phyloP scores from a whole-genome alignment of 345 rosid species.

The Ceriops zippeliana region DNA sequence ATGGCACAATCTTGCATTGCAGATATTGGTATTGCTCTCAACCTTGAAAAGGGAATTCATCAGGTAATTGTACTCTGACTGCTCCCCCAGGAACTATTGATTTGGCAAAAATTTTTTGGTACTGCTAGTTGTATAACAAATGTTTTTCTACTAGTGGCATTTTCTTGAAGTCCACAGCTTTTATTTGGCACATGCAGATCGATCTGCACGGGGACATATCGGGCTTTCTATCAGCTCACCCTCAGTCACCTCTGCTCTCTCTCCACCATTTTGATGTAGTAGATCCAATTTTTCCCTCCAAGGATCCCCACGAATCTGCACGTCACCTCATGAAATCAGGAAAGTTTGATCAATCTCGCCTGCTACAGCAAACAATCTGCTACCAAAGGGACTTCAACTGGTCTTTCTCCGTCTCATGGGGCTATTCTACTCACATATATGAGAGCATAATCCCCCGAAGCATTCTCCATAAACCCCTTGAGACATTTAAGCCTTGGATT shows the following conservation, averaged over 20 bases:
- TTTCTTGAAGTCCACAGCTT: background rate
- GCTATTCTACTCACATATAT: constrained; percentile 61
- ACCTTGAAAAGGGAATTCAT: constrained; percentile 50
- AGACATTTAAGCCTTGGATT: constrained; percentile 51
- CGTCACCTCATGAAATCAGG: constrained; percentile 63
- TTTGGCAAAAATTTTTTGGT: too few species aligned
- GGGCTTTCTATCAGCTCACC: constrained; percentile 67
- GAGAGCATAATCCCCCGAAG: constrained; percentile 53
- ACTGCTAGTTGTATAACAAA: too few species aligned
- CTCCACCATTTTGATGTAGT: constrained; percentile 63
- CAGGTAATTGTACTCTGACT: constrained; percentile 39
- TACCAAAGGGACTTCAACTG: constrained; percentile 47
- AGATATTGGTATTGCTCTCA: constrained; percentile 46
- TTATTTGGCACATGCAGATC: constrained; percentile 31
- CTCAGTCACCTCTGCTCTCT: constrained; percentile 45
- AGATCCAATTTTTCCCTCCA: constrained; percentile 58
- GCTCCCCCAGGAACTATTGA: too few species aligned
- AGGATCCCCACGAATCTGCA: constrained; percentile 41
- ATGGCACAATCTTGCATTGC: constrained; percentile 42
- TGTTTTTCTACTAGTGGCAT: too few species aligned
- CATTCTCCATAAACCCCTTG: constrained; percentile 44
- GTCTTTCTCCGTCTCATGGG: constrained; percentile 72
- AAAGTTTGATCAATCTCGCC: constrained; percentile 43
- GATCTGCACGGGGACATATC: constrained; percentile 62
- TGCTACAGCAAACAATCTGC: constrained; percentile 66